Base-by-base conservation (phyloP, 345 rosid genomes). In the rapeseed (Brassica napus) region DNA sequence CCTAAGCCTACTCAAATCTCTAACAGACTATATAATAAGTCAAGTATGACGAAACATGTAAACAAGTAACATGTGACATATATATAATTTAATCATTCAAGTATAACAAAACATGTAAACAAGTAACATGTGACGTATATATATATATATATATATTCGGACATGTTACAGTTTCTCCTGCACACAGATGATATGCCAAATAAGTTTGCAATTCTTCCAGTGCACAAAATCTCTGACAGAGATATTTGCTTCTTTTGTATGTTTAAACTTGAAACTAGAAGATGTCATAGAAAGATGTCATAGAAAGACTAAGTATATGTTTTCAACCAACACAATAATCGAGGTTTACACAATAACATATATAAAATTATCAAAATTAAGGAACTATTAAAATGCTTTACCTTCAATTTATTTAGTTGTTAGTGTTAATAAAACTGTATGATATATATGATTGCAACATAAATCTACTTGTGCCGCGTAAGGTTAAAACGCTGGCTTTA, bases 401-500 rank as follows among this genome's bases (percentile, higher is more conserved):
- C 14, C 8, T 31, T 69, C 3, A 61, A 5, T 44, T 4, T 31
- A 3, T 12, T 70, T 77, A 52, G 65, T 21, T 37, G 71, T 52
- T 57, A 11, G 69, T 60, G 47, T 31, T 61, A 61, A 49, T 35
- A 16, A 62, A 63, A 61, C 42, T 23, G 24, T 49, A 62, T 70
- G 35, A 4, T 26, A 39, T 16, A 39, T 37, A 63, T 78, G 81
- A 72, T 54, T 35, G 77, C 18, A 44, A 65, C 55, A 21, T 67
- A 47, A 15, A 67, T 79, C 65, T 73, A 73, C 64, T 42, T 21
- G 23, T 59, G 62, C 58, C 62, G 69, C 69, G 74, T 79, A 55
- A 79, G 68, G 57, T 79, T 67, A 67, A 70, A 60, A 24, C 57
- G 32, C 74, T 79, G 58, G 32, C 62, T 67, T 67, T 49, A 2